Evolutionary conservation across 306 rosid species (phyloP), one percentile per base, ranked within the genome.

Genomic region (Dalbergia cochinchinensis): DNA sequence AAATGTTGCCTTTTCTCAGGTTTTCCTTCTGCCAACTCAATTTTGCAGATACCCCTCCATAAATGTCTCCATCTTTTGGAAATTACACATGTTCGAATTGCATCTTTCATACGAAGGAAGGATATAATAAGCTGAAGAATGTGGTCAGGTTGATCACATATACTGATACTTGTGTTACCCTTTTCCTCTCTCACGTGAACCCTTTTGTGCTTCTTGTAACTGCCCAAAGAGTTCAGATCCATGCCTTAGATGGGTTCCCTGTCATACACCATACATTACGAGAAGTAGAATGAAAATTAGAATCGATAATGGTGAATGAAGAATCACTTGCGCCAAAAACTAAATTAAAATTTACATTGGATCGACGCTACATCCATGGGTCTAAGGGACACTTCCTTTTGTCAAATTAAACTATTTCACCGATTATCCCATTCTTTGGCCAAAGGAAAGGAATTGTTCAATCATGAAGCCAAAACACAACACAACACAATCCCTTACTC

Each of bases 1-100:
- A 62, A 34, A 8, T 62, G 19, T 35, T 31, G 18, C 68, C 68
- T 62, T 62, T 62, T 35, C 68, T 33, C 44, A 6, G 11, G 68
- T 6, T 0, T 37, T 62, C 68, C 44, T 15, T 62, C 67, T 62
- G 2, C 1, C 45, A 62, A 62, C 68, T 34, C 4, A 33, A 62
- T 34, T 7, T 62, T 62, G 68, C 45, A 62, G 68, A 62, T 14
- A 33, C 8, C 68, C 68, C 11, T 62, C 68, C 68, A 62, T 34
- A 62, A 5, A 62, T 34, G 8, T 13, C 5, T 11, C 68, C 68
- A 62, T 62, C 68, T 62, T 34, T 62, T 62, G 18, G 44, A 62
- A 8, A 62, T 44, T 5, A 33, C 11, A 14, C 68, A 5, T 12
- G 68, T 62, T 62, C 4, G 68, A 62, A 62, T 15, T 13, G 68